A percentile compares a stretch with the other conserved stretches of the same genome.
Conservation (phyloP, 129 eudicot genomes). For the Lactuca saligna region DNA sequence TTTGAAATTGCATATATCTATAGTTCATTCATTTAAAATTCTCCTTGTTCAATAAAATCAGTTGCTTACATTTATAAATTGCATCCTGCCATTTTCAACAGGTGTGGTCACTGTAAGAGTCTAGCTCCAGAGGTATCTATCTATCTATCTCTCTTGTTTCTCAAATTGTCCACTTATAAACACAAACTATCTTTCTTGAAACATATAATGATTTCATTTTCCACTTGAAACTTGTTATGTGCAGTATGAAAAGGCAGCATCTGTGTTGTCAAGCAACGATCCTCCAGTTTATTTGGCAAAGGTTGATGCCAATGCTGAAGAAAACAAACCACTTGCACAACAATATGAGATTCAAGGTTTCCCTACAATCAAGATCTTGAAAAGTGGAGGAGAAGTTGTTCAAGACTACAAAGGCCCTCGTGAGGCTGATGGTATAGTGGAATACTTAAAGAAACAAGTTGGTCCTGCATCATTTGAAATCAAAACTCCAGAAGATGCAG, state of each 20-base stretch:
- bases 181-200: background rate
- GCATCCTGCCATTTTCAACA: conserved; percentile 11
- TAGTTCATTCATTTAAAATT: background rate
- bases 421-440: conserved; percentile 84
- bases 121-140: conserved; percentile 81
- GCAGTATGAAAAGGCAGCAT: conserved; percentile 88
- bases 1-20: conserved; percentile 1
- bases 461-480: conserved; percentile 82
- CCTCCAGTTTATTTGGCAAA: conserved; percentile 80
- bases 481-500: conserved; percentile 57
- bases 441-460: conserved; percentile 62
- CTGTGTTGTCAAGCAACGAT: conserved; percentile 65
- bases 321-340: conserved; percentile 51
- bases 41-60: background rate
- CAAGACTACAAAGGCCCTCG: conserved; percentile 85
- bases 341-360: conserved; percentile 53
- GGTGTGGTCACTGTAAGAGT: conserved; percentile 78
- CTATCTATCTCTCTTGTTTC: conserved; percentile 16
- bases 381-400: conserved; percentile 63
- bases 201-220: background rate
- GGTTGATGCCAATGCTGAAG: conserved; percentile 74
- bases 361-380: conserved; percentile 82
- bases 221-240: background rate
- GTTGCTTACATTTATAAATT: conserved; percentile 7
- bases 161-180: background rate